Base-by-base conservation (phyloP, 2,329 filamentous ascomycete genomes). In the Aspergillus tanneri region DNA sequence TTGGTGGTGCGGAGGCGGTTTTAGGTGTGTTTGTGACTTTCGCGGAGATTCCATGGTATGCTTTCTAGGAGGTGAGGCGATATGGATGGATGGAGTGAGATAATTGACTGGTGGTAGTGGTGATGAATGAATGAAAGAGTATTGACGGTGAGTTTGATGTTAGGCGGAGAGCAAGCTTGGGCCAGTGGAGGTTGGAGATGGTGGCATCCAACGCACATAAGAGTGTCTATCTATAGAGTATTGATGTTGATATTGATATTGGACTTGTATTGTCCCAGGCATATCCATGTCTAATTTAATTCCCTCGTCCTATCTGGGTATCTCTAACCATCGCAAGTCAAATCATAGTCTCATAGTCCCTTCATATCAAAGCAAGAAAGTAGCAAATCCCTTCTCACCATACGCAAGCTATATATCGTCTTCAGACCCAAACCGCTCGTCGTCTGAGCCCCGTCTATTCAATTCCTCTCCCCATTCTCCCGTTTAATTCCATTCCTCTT, bases 401-500 rank as follows among this genome's bases (percentile, higher is more conserved):
- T 25, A 42, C 39, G 22, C 39, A 43, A n/a, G 21, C 3, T 42
- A 12, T 16, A 38, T 41, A 41, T 23, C 35, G 27, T n/a, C 39
- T 24, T 44, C 19, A 28, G 18, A 11, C 39, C 39, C 32, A 34
- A 25, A 52, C 51, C 24, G n/a, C n/a, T n/a, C n/a, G n/a, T n/a
- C n/a, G n/a, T n/a, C n/a, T n/a, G n/a, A n/a, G n/a, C 49, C 52
- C 30, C 50, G 49, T 2, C 21, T 52, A 3, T 47, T 43, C 35
- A 44, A 50, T 27, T 49, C 51, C 24, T 51, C 58, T 4, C 16
- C n/a, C 51, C 18, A n/a, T n/a, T 47, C 34, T 22, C 23, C 42
- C 40, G 43, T 47, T 65, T 66, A 28, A 74, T 78, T 18, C 80
- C 83, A 65, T 83, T 84, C 62, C 86, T 80, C 69, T 80, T 83